A percentile compares a stretch with the other conserved stretches of the same genome.
phyloP scores from a whole-genome alignment of 345 rosid species.

The Gossypium longicalyx region DNA sequence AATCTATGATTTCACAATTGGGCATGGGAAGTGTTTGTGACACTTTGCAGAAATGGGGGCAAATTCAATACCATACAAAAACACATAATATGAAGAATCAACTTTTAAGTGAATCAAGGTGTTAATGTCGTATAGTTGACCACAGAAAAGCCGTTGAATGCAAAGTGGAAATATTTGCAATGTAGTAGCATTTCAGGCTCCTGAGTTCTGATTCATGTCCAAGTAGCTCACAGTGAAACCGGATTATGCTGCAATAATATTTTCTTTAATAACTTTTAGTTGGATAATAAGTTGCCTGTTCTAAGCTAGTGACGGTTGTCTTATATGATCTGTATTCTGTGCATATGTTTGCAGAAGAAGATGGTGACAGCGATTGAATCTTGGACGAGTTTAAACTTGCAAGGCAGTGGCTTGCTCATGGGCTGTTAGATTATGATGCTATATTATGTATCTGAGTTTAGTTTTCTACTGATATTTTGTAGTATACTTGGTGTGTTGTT shows the following conservation, averaged over 20 bases:
- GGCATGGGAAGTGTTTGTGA: background rate
- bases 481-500: constrained; percentile 8
- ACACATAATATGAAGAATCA: background rate
- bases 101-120: background rate
- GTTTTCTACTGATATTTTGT: background rate
- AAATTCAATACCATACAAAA: background rate
- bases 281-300: background rate
- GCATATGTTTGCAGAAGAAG: constrained; percentile 27
- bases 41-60: background rate
- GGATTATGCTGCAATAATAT: background rate
- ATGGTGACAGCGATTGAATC: constrained; percentile 33
- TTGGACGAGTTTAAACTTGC: constrained; percentile 12
- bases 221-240: background rate
- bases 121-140: background rate
- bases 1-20: background rate
- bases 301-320: background rate
- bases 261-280: background rate
- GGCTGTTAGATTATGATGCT: constrained; percentile 10
- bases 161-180: background rate
- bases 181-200: background rate
- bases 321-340: constrained; percentile 1
- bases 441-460: constrained; percentile 6
- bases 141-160: background rate
- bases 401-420: background rate
- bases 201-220: background rate